Percentiles rank a stretch among this genome's conserved stretches.
phyloP scores from a whole-genome alignment of 208 protist species.

The Acanthamoeba divionensis region DNA sequence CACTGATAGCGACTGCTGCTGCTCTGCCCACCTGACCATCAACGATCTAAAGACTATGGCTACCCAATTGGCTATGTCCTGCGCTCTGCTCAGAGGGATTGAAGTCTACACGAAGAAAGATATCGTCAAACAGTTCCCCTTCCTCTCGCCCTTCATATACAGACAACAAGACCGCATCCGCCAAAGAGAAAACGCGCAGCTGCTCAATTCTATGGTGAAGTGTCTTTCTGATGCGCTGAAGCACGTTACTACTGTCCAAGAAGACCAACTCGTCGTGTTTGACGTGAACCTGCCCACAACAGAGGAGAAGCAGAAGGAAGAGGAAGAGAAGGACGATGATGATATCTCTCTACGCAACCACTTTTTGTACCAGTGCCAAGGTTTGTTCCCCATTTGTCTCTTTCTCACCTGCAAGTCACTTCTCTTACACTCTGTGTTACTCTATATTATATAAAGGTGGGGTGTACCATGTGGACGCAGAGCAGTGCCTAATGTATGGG shows the following conservation, averaged over 20 bases:
- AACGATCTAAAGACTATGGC: constrained; percentile 19
- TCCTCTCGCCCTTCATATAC: neutral
- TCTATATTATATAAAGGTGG: neutral
- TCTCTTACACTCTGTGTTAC: neutral
- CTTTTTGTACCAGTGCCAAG: constrained; percentile 10
- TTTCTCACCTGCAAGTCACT: neutral
- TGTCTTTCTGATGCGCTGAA: neutral
- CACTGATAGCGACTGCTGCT: neutral
- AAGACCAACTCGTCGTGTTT: neutral
- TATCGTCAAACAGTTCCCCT: neutral
- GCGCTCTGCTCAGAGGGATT: neutral
- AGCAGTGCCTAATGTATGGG: neutral
- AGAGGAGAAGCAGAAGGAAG: neutral
- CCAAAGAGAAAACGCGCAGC: neutral
- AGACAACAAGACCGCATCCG: neutral
- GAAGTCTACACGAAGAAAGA: constrained; percentile 39
- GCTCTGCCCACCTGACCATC: neutral
- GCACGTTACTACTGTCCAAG: neutral
- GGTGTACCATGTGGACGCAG: neutral
- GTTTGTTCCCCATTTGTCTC: neutral
- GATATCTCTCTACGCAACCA: neutral
- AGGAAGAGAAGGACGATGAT: neutral
- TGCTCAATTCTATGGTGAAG: neutral
- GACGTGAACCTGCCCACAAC: neutral
- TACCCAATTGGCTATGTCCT: neutral